Evolutionary conservation across 1,139 yeast species (phyloP).

Genomic region (Torulaspora pretoriensis): DNA sequence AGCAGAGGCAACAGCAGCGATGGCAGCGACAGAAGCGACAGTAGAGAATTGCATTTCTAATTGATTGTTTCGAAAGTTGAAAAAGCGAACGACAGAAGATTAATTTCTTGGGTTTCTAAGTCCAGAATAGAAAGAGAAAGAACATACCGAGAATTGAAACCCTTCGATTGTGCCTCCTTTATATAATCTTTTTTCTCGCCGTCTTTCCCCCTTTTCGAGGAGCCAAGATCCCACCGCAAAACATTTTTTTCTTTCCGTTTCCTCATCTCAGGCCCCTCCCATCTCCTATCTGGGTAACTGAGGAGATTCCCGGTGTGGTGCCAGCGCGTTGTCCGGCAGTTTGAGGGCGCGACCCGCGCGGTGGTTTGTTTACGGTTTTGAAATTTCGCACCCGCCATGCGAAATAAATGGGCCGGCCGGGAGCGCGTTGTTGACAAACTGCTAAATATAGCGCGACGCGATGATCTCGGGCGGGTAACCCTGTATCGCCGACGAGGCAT

Average conservation of each 20-base stretch:
- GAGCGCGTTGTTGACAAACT: background rate
- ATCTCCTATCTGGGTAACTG: no score
- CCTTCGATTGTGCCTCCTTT: background rate
- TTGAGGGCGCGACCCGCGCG: no score
- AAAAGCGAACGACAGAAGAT: slow-evolving; percentile 30
- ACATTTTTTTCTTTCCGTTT: no score
- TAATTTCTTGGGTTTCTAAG: slow-evolving; percentile 10
- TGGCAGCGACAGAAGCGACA: slow-evolving; percentile 36
- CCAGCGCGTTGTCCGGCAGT: no score
- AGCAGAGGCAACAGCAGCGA: slow-evolving; percentile 37
- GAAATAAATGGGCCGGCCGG: background rate
- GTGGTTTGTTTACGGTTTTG: no score
- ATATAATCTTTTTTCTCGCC: background rate
- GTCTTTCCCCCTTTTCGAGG: background rate
- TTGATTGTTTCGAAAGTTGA: slow-evolving; percentile 9
- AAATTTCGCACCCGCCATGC: background rate
- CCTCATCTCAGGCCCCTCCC: no score
- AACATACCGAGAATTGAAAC: background rate
- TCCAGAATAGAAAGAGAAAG: background rate
- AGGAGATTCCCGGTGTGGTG: background rate
- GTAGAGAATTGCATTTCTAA: slow-evolving; percentile 38
- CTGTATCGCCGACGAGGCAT: background rate
- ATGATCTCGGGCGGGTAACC: background rate
- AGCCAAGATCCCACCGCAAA: no score
- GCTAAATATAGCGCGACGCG: background rate